Evolutionary conservation across 352 stramenopile genomes (phyloP), one percentile per base, ranked within the genome.

Genomic region (Phytophthora brassicae): DNA sequence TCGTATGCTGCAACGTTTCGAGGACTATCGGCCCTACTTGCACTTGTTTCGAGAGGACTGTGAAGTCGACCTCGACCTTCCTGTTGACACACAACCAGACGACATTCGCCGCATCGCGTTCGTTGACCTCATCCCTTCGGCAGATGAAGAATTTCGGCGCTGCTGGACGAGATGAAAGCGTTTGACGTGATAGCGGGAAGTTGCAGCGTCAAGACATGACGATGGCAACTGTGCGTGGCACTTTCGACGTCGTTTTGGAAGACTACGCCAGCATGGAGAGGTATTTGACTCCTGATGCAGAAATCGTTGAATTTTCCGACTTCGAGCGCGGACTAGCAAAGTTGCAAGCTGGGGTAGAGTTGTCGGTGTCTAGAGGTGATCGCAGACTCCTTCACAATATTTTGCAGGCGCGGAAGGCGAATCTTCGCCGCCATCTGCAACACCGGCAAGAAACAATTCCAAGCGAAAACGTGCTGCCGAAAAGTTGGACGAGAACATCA

Each of bases 191-290:
- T 31, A 31, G 4, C 26, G 26, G 26, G 8, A 31, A 31, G 26
- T 31, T 31, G 26, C 26, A 31, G 26, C 26, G 26, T 31, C 26
- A 31, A 31, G 4, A 31, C 26, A 31, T 36, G 23, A 56, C 55
- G 1, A 35, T 63, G n/a, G 19, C 45, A 17, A 56, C 43, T 20
- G 33, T 48, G 28, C 54, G 54, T 4, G 44, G 48, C 11, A 61
- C 41, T 6, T 54, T 54, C 47, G 54, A 54, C 9, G 23, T 49
- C 29, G 33, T 61, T 4, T 4, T 59, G 3, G 51, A 59, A 0
- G 39, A 49, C 1, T 54, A 53, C 11, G 33, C 31, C 31, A 38
- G 8, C 26, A 31, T 31, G 26, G 26, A 31, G 26, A 31, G 26
- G 26, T 31, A 31, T 31, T 31, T 31, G 26, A 31, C 26, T 8